Conservation (phyloP, 2,329 filamentous ascomycete genomes). For the Colletotrichum truncatum region DNA sequence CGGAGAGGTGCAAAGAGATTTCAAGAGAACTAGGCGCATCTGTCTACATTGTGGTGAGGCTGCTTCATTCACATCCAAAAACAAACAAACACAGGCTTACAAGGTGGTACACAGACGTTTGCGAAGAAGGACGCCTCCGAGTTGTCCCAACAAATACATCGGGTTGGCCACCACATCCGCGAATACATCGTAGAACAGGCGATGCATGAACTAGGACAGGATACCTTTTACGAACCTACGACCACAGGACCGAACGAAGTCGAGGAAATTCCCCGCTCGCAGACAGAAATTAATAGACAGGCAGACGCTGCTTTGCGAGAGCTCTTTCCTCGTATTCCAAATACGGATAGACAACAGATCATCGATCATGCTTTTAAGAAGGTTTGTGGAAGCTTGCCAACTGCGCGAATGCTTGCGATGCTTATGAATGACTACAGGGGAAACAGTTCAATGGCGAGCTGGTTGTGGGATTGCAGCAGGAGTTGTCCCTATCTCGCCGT, state of each 20-base stretch:
- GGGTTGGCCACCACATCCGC: conserved; percentile 69
- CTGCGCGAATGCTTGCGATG: background rate
- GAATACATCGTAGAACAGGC: conserved; percentile 68
- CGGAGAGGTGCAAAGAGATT: conserved; percentile 69
- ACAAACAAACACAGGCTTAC: background rate
- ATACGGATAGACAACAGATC: conserved; percentile 70
- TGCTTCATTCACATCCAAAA: background rate
- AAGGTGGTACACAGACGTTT: background rate
- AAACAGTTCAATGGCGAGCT: conserved; percentile 60
- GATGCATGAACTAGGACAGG: conserved; percentile 29
- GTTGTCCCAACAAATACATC: conserved; percentile 63
- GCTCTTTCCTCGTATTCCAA: conserved; percentile 71
- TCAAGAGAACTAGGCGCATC: conserved; percentile 69
- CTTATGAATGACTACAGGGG: conserved; percentile 48
- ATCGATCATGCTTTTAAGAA: conserved; percentile 71
- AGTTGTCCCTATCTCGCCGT: conserved; percentile 67
- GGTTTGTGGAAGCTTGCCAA: conserved; percentile 49
- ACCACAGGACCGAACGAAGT: conserved; percentile 27
- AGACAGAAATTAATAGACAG: conserved; percentile 68
- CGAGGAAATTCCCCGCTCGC: conserved; percentile 68
- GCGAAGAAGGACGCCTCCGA: conserved; percentile 42
- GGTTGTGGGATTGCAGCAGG: conserved; percentile 65
- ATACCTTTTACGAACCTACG: conserved; percentile 30
- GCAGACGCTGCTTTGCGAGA: conserved; percentile 71
- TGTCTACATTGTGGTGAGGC: conserved; percentile 72